Conservation (phyloP, 495 filamentous ascomycete species). For the Annulohypoxylon stygium region DNA sequence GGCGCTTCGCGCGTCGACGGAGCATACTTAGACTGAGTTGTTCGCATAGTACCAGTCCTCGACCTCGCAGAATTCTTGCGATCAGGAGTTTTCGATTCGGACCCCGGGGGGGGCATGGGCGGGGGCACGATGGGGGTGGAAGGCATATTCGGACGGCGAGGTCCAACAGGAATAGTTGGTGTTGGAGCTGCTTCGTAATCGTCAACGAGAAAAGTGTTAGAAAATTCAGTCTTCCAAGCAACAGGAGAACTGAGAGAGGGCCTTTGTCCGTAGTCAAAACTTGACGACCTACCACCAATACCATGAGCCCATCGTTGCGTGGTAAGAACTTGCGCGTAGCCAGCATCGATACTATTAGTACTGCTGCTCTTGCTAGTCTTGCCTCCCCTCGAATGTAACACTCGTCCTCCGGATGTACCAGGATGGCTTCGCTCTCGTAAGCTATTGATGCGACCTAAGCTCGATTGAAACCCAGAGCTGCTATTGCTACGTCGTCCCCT, state of each 20-base stretch:
- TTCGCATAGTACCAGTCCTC: slow-evolving; percentile 62
- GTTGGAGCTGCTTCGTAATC: slow-evolving; percentile 88
- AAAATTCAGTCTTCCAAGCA: slow-evolving; percentile 61
- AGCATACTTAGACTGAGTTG: slow-evolving; percentile 45
- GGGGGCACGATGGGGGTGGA: slow-evolving; percentile 53
- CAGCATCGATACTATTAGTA: slow-evolving; percentile 76
- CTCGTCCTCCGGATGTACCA: slow-evolving; percentile 46
- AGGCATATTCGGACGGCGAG: slow-evolving; percentile 67
- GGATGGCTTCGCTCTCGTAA: slow-evolving; percentile 62
- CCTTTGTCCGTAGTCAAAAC: slow-evolving; percentile 77
- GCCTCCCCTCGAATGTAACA: slow-evolving; percentile 63
- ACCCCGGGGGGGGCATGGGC: slow-evolving; percentile 55
- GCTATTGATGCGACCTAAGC: slow-evolving; percentile 74
- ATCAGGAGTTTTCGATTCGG: slow-evolving; percentile 56
- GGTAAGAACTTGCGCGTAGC: slow-evolving; percentile 66
- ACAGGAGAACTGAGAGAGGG: slow-evolving; percentile 49
- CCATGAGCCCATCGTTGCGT: slow-evolving; percentile 69
- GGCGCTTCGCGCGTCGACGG: slow-evolving; percentile 48
- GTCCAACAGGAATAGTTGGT: slow-evolving; percentile 86
- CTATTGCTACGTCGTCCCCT: slow-evolving; percentile 83
- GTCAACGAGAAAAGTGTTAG: slow-evolving; percentile 61
- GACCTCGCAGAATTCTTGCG: slow-evolving; percentile 74
- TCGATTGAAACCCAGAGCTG: slow-evolving; percentile 76
- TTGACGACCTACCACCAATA: slow-evolving; percentile 75
- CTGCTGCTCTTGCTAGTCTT: slow-evolving; percentile 81